Evolutionary conservation across 805 yeast genomes (phyloP).

Genomic region (Brettanomyces custersianus): DNA sequence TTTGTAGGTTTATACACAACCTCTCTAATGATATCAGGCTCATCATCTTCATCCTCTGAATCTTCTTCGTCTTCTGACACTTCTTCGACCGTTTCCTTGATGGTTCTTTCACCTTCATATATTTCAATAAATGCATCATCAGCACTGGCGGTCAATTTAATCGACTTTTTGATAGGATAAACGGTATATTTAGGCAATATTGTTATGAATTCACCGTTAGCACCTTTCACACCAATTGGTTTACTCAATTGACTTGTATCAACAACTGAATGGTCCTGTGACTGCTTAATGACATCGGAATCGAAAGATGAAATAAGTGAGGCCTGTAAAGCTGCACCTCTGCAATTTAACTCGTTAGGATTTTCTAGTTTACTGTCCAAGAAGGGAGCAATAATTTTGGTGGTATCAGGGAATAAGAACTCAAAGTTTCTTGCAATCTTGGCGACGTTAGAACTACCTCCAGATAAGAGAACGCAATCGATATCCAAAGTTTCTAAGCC

Average conservation of each 20-base stretch:
- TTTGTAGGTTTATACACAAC: conserved; percentile 66
- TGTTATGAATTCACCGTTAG: conserved; percentile 60
- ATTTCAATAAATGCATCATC: conserved; percentile 61
- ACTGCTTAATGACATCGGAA: conserved; percentile 72
- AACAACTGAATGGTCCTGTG: conserved; percentile 73
- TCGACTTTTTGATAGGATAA: conserved; percentile 75
- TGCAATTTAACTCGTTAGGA: conserved; percentile 83
- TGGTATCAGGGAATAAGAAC: conserved; percentile 71
- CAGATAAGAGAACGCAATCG: conserved; percentile 84
- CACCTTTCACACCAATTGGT: conserved; percentile 77
- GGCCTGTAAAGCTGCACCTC: conserved; percentile 97
- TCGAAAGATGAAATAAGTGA: conserved; percentile 75
- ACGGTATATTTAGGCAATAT: conserved; percentile 79
- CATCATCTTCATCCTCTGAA: conserved; percentile 57
- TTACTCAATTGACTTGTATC: conserved; percentile 81
- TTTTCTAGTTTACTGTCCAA: conserved; percentile 67
- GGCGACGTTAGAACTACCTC: conserved; percentile 91
- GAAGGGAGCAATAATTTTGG: conserved; percentile 68
- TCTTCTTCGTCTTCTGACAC: conserved; percentile 47
- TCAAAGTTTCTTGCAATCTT: conserved; percentile 74
- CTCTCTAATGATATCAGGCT: conserved; percentile 79
- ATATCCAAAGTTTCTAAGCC: conserved; percentile 76
- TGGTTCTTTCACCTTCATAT: conserved; percentile 77
- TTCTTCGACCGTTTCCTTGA: conserved; percentile 76
- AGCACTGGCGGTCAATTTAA: conserved; percentile 53